Percentiles rank a stretch among this genome's conserved stretches.
These are phyloP conservation scores for Rostrohypoxylon terebratum DNA, from an alignment of 495 filamentous ascomycete genomes.

Conservation along the genomic window DNA sequence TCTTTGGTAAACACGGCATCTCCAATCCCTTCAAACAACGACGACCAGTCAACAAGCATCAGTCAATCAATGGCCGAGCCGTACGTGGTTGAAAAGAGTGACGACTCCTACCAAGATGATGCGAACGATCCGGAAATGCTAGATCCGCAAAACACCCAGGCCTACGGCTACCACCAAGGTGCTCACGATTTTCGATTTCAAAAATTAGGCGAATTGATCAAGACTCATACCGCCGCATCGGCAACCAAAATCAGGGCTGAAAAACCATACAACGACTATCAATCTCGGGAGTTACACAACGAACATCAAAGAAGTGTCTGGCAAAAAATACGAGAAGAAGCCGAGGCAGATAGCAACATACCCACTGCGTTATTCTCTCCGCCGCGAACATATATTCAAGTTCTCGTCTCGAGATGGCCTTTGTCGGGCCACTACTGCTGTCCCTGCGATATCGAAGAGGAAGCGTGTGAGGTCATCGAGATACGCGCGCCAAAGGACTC, in stretches of 20 bases:
- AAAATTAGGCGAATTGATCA: not conserved
- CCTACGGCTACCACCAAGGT: not conserved
- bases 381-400: slow-evolving; percentile 11
- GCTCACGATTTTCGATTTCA: slow-evolving; percentile 5
- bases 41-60: not conserved
- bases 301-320: slow-evolving; percentile 4
- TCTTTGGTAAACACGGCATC: not conserved
- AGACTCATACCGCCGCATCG: not conserved
- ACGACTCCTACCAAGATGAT: not conserved
- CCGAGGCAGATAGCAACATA: slow-evolving; percentile 2
- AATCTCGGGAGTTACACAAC: slow-evolving; percentile 13
- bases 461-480: not conserved
- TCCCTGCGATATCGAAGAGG: slow-evolving; percentile 5
- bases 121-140: not conserved
- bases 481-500: slow-evolving; percentile 8
- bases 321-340: slow-evolving; percentile 9
- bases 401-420: slow-evolving; percentile 7
- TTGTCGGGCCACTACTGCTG: not conserved
- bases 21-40: not conserved
- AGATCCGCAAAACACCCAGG: not conserved
- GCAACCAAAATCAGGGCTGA: not conserved
- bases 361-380: slow-evolving; percentile 11
- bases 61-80: not conserved
- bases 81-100: not conserved
- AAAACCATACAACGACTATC: slow-evolving; percentile 4